Percentiles rank a stretch among this genome's conserved stretches.
These are phyloP conservation scores for Phaeomoniella chlamydospora DNA, from an alignment of 2,329 filamentous ascomycete genomes.

Conservation along the genomic window DNA sequence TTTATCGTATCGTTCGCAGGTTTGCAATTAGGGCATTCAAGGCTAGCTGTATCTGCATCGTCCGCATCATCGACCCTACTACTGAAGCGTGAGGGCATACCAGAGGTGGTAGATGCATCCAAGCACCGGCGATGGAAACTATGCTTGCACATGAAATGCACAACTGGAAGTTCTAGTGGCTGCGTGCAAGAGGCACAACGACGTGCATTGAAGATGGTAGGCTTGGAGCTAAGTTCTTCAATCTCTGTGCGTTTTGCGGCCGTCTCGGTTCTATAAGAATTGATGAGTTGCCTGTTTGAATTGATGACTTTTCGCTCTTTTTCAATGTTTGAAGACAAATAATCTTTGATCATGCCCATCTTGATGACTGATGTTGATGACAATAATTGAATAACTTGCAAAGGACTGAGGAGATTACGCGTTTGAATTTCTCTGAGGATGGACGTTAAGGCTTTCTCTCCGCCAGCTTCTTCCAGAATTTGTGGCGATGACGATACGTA, in stretches of 20 bases:
- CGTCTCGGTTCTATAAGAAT: conserved; percentile 73
- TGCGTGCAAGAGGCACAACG: conserved; percentile 72
- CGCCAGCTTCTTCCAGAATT: conserved; percentile 71
- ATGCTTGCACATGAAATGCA: conserved; percentile 96
- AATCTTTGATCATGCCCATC: conserved; percentile 94
- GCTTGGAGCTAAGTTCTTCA: conserved; percentile 59
- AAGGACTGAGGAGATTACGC: conserved; percentile 82
- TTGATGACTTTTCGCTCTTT: conserved; percentile 78
- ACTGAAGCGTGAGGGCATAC: conserved; percentile 17
- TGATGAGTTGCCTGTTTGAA: conserved; percentile 66
- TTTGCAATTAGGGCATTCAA: conserved; percentile 75
- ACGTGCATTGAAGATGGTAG: conserved; percentile 78
- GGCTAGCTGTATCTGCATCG: neutral
- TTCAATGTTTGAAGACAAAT: conserved; percentile 77
- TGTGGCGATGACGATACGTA: conserved; percentile 81
- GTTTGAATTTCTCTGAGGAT: conserved; percentile 78
- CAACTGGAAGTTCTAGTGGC: conserved; percentile 69
- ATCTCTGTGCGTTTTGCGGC: conserved; percentile 67
- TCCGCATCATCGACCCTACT: conserved; percentile 45
- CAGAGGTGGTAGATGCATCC: too few species aligned
- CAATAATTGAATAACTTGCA: conserved; percentile 92
- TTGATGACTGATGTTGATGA: conserved; percentile 70
- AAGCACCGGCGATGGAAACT: conserved; percentile 90
- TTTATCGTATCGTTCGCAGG: conserved; percentile 75
- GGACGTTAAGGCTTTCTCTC: conserved; percentile 56